Evolutionary conservation across 257 asterid species (phyloP).

Genomic region (Misopates orontium): DNA sequence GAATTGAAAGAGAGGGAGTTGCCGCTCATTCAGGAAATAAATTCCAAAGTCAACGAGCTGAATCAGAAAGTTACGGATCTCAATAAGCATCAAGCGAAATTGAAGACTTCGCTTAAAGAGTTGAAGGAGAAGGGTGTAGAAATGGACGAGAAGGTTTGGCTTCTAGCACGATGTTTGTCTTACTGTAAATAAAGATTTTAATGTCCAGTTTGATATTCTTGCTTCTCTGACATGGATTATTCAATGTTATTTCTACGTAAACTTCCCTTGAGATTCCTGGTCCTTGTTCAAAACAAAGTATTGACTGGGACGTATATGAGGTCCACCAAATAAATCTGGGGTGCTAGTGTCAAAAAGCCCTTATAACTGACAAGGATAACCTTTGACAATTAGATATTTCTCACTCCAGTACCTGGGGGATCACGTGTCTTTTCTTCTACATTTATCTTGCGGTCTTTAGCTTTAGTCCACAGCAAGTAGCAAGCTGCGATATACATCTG

Average conservation of each 20-base stretch:
- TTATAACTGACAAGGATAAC: too few relatives aligned
- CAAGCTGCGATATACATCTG: conserved; percentile 13
- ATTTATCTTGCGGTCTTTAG: background rate
- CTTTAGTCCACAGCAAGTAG: background rate
- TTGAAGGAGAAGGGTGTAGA: conserved; percentile 75
- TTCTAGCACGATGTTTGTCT: conserved; percentile 24
- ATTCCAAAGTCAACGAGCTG: conserved; percentile 61
- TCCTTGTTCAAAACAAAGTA: background rate
- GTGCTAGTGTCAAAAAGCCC: too few relatives aligned
- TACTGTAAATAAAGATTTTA: conserved; percentile 11
- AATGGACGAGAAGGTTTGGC: conserved; percentile 74
- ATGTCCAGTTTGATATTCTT: conserved; percentile 2
- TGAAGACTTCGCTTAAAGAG: conserved; percentile 60
- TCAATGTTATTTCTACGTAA: background rate
- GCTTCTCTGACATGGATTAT: conserved; percentile 18
- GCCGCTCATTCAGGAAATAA: conserved; percentile 67
- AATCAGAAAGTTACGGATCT: conserved; percentile 61
- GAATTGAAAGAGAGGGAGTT: conserved; percentile 60
- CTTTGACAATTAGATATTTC: too few relatives aligned
- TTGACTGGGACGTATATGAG: too few relatives aligned
- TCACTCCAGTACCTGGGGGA: too few relatives aligned
- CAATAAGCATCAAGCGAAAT: conserved; percentile 69
- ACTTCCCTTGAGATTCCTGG: background rate
- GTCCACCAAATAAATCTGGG: too few relatives aligned
- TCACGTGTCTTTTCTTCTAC: too few relatives aligned